These are phyloP conservation scores for Teratosphaeriaceae sp. DNA, from an alignment of 2,329 filamentous ascomycete genomes.

Conservation along the genomic window DNA sequence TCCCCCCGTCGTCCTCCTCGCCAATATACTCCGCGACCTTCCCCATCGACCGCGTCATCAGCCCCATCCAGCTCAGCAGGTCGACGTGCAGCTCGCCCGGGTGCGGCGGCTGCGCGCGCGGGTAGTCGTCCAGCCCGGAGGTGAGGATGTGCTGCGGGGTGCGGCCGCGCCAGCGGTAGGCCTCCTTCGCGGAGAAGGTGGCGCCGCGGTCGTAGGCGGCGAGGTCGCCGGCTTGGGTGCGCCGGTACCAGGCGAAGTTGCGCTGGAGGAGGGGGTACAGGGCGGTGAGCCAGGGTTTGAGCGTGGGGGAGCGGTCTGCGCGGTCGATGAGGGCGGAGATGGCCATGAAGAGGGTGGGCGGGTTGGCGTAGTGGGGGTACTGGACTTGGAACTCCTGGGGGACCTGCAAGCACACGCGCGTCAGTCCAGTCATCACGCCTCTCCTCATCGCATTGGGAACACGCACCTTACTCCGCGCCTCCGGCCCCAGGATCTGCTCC, in stretches of 20 bases:
- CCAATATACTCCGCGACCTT: slow-evolving; percentile 73
- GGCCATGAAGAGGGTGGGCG: slow-evolving; percentile 87
- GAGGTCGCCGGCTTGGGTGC: slow-evolving; percentile 83
- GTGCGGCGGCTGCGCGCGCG: slow-evolving; percentile 85
- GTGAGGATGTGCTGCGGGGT: slow-evolving; percentile 82
- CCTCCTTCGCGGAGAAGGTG: slow-evolving; percentile 83
- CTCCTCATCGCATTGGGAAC: no score
- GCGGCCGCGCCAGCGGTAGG: slow-evolving; percentile 89
- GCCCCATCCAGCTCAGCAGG: slow-evolving; percentile 93
- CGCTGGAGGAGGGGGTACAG: slow-evolving; percentile 82
- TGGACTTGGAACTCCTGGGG: slow-evolving; percentile 88
- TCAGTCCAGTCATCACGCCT: no score
- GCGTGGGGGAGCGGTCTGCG: slow-evolving; percentile 52
- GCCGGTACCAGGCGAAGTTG: slow-evolving; percentile 93
- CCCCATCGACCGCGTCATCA: slow-evolving; percentile 82
- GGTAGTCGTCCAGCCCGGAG: slow-evolving; percentile 93
- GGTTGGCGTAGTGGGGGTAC: slow-evolving; percentile 96
- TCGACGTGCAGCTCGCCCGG: slow-evolving; percentile 94
- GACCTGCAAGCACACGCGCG: no score
- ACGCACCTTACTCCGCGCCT: slow-evolving; percentile 94
- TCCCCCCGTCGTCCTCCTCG: slow-evolving; percentile 65
- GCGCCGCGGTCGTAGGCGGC: slow-evolving; percentile 86
- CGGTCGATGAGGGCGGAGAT: slow-evolving; percentile 79
- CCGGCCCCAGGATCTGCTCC: slow-evolving; percentile 86
- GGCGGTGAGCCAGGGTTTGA: slow-evolving; percentile 63